Conservation (phyloP, 805 yeast species). For the Yarrowia deformans region DNA sequence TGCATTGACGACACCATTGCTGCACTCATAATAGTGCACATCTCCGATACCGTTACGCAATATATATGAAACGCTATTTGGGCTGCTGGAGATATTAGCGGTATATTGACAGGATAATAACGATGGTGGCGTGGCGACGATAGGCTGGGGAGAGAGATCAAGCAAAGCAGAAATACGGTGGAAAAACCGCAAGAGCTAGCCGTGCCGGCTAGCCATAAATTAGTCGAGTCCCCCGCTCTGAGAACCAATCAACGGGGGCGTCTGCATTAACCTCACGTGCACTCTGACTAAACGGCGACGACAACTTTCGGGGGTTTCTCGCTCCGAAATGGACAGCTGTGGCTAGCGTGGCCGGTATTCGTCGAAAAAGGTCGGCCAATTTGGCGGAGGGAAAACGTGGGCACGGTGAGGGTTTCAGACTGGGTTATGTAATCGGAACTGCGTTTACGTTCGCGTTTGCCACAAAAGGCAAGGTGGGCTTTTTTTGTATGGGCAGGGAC, state of each 20-base stretch:
- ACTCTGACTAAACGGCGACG: constrained; percentile 8
- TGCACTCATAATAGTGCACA: constrained; percentile 28
- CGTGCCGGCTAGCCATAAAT: too few relatives aligned
- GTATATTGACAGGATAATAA: constrained; percentile 10
- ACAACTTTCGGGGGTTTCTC: not conserved
- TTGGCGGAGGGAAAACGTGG: constrained; percentile 27
- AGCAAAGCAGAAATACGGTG: too few relatives aligned
- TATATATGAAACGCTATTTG: constrained; percentile 36
- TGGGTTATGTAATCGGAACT: constrained; percentile 25
- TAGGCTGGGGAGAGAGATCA: not conserved
- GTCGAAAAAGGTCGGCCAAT: constrained; percentile 1
- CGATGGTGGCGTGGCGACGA: not conserved
- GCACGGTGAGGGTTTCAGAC: constrained; percentile 21
- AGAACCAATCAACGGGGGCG: not conserved
- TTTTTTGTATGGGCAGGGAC: not conserved
- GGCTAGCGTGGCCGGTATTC: constrained; percentile 8
- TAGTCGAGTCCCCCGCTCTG: too few relatives aligned
- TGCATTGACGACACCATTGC: constrained; percentile 12
- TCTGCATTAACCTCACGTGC: constrained; percentile 22
- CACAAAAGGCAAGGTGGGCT: not conserved
- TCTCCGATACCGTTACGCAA: constrained; percentile 38
- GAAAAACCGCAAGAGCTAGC: too few relatives aligned
- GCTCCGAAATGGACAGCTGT: constrained; percentile 4
- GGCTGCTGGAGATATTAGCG: constrained; percentile 7
- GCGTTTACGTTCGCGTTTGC: not conserved